Base-by-base conservation (phyloP, 2,329 filamentous ascomycete species). In the Diaporthe ampelina region DNA sequence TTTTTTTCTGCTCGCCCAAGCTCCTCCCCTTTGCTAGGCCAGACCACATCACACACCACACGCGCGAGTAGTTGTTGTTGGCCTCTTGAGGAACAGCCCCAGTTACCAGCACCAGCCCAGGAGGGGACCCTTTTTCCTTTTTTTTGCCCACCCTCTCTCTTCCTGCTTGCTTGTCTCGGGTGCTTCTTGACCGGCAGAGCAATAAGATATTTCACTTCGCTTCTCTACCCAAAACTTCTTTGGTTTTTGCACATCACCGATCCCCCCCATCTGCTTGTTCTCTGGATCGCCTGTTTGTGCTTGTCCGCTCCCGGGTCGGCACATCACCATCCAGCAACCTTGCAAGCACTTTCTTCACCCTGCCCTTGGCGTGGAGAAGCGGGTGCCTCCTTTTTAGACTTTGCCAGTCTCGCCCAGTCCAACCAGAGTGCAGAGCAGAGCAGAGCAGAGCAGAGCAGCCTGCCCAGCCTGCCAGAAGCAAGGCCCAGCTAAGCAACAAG, bases 281-380 rank as follows among this genome's bases (percentile, higher is more conserved):
- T 67, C 40, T 67, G 61, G 61, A 67, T 52, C 45, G 61, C 61
- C 37, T 24, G 58, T 37, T 67, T 67, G 45, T 13, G 45, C 45
- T 24, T 50, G 21, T 50, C 43, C 43, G 19, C 29, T 48, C 61
- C 61, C 61, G 61, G 61, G 61, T 67, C 61, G 61, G 61, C 61
- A 67, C 61, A 67, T 26, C 37, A 63, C 21, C 61, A 67, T 67
- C 63, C 43, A 63, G 50, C 69, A 72, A 72, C 69, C 69, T 72
- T 72, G 69, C 69, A 40, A 40, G 37, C 37, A 40, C 37, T 40
- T 40, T 43, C 26, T 54, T 63, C 58, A 21, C 24, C n/a, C 54
- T 63, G 26, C 43, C 54, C 50, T 70, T 63, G 45, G 69, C 69
- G 69, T 72, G 69, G 69, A 72, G 69, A 61, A 59, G 69, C 69